Evolutionary conservation across 768 basidiomycete species (phyloP), one percentile per base, ranked within the genome.

Genomic region (Suillus fuscotomentosus): DNA sequence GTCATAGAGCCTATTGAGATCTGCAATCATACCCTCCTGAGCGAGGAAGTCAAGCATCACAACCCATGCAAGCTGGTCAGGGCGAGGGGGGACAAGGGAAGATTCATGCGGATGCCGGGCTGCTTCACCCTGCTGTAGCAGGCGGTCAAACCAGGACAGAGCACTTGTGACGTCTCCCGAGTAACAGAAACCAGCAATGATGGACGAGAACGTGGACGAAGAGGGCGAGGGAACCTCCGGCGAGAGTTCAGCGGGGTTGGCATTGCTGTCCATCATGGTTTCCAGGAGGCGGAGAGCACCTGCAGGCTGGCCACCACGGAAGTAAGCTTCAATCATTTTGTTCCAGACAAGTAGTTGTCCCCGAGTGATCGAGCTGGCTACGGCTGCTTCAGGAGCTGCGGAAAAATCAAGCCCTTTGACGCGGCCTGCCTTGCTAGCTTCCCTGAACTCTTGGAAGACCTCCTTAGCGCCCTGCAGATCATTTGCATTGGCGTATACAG

Each of bases 291-390:
- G 84, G 11, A 94, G 70, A 10, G 88, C 94, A 53, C 83, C 84
- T 24, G 85, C 86, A 0, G 89, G 82, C 60, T 86, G 76, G 1
- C 87, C 87, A 45, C 79, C 83, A 45, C 79, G 81, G 80, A 95
- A 89, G 74, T 91, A 89, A 0, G 87, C 83, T 56, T 86, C 81
- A 42, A 95, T 86, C 88, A 94, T 92, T 69, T 83, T 79, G 68
- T 92, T 91, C 86, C 86, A 94, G 2, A 88, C 78, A 45, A 79
- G 72, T 53, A 89, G 76, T 60, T 83, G 81, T 24, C 77, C 75
- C 38, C 74, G 71, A 31, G 66, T 60, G 11, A 65, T 75, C 62
- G 73, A 70, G 51, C 61, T 61, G 5, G 61, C 60, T 17, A 73
- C 60, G 36, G 54, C 55, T 24, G 50, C 60, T 13, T 53, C 60